A percentile compares a stretch with the other conserved stretches of the same genome.
These are phyloP conservation scores for Hericium coralloides DNA, from an alignment of 768 basidiomycete species.

Conservation along the genomic window DNA sequence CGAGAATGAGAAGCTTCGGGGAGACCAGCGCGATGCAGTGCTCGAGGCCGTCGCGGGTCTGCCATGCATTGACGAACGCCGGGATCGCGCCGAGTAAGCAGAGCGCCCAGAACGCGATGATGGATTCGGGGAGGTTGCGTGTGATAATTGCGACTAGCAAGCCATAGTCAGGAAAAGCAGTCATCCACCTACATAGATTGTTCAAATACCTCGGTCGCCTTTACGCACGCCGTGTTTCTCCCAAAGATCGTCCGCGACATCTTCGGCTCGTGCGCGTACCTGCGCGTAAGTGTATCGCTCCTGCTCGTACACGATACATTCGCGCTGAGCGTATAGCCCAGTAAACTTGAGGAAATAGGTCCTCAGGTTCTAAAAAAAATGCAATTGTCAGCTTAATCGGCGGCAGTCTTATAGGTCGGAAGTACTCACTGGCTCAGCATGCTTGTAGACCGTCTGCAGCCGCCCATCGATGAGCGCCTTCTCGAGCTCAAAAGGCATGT, in stretches of 20 bases:
- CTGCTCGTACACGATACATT: background rate
- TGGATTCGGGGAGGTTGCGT: background rate
- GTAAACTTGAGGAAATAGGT: background rate
- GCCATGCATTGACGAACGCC: background rate
- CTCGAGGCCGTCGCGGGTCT: background rate
- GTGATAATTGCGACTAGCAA: background rate
- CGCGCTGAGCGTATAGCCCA: conserved; percentile 18
- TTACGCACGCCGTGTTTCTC: background rate
- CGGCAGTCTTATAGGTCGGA: background rate
- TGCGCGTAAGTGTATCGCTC: background rate
- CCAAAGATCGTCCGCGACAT: background rate
- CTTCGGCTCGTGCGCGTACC: background rate
- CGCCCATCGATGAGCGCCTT: background rate
- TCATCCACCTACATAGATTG: no score
- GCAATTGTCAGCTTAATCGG: background rate
- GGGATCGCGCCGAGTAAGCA: background rate
- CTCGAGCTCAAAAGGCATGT: background rate
- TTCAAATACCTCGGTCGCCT: background rate
- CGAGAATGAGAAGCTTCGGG: background rate
- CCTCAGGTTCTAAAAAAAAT: background rate
- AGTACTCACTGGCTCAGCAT: conserved; percentile 2
- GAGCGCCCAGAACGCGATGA: background rate
- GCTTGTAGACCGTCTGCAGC: background rate
- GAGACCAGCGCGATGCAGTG: background rate
- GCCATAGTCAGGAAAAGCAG: background rate